Base-by-base conservation (phyloP, 345 rosid species). In the Isatis tinctoria region DNA sequence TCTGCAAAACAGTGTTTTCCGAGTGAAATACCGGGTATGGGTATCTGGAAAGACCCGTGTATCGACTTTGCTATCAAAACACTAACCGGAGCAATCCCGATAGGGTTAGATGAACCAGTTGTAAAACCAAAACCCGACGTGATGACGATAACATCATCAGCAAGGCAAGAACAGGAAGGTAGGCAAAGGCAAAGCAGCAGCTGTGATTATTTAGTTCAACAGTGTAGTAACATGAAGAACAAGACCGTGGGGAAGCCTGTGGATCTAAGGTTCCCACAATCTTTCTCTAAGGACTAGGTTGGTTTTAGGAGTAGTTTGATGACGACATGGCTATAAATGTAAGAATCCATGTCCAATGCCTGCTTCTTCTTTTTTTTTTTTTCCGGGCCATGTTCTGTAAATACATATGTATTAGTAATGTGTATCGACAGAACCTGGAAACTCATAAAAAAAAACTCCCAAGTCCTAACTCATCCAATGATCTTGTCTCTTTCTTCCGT, bases 11-110 rank as follows among this genome's bases (percentile, higher is more conserved):
- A 73, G 0, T 75, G 73, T 30, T 54, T 80, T 8, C 33, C 89
- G 1, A 69, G 76, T 6, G 70, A 78, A 65, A 39, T 79, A 75
- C 73, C 85, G 41, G 77, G 73, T 22, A 74, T 71, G 1, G 89
- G 87, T 76, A 83, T 83, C 53, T 89, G 90, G 88, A 78, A 87
- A 8, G 99, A 95, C 80, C 99, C 99, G 1, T 90, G 99, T 69
- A 90, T 95, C 32, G 96, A 95, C 35, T 95, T 95, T 40, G 97
- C 99, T 6, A 89, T 95, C 71, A 92, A 92, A 80, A 90, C 98
- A 39, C 86, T 95, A 27, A 95, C 94, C 0, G 97, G 91, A 4
- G 84, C 88, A 47, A 87, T 92, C 54, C 98, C 99, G 4, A 74
- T 90, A 35, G 91, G 81, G 49, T 69, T 36, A 58, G 83, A 78